Base-by-base conservation (phyloP, 2,329 filamentous ascomycete genomes). In the Colletotrichum karsti region DNA sequence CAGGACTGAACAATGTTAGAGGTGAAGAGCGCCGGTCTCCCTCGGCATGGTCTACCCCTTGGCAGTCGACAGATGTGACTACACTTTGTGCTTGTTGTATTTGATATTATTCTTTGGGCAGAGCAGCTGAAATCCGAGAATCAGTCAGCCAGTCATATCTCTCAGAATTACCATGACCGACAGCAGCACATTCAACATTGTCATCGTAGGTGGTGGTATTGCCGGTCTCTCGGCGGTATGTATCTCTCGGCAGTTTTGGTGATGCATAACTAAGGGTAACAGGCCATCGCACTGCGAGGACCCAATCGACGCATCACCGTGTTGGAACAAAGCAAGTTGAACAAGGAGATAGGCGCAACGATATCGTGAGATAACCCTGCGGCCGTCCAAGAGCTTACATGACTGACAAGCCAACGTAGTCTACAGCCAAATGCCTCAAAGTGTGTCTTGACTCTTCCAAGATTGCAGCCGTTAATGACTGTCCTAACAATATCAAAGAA, bases 351-450 rank as follows among this genome's bases (percentile, higher is more conserved):
- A 7, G 81, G 81, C 2, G 80, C 80, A 1, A 75, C 79, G 7
- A 80, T 82, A 18, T 82, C 80, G 55, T 65, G 22, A 15, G 44
- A 22, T n/a, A n/a, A n/a, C n/a, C n/a, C n/a, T n/a, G n/a, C n/a
- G 1, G 1, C 28, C 28, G 12, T 2, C 24, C 18, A 41, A 12
- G 37, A 12, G n/a, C 37, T 9, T 5, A 30, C 1, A 7, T 53
- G 12, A 4, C 62, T 44, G 10, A 64, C 1, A 12, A 1, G 5
- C 1, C 20, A 2, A 1, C 5, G 3, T 20, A 65, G 62, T 0
- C 73, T 83, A 0, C 80, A 83, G 53, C 81, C 80, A 1, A 82
- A 83, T 70, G 81, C 81, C 0, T 77, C 76, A 20, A 75, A 77
- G 39, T 79, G 80, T 3, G 69, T 80, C 6, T 35, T 28, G 3